Evolutionary conservation across 352 stramenopile genomes (phyloP), one percentile per base, ranked within the genome.

Genomic region (Phytophthora crassamura): DNA sequence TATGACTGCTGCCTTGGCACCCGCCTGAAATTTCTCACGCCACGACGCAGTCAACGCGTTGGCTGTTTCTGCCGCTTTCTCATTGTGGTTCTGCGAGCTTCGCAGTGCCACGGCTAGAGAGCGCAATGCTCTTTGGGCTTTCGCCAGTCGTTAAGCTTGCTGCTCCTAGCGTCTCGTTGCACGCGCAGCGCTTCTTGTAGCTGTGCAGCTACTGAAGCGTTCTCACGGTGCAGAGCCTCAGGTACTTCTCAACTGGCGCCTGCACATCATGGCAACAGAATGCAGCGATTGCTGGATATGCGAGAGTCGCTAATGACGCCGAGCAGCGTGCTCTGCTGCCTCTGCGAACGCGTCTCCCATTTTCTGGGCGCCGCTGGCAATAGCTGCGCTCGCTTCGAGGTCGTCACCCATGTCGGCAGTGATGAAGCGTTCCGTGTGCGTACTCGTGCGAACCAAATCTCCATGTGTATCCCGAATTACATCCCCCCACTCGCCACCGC

Each of bases 401-500:
- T 92, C 81, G 15, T 89, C 79, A 0, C 25, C 52, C 50, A 92
- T 86, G 30, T 92, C 84, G 10, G 75, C 45, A 33, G 77, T 42
- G 30, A 93, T 93, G 1, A 73, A 46, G 5, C 72, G 76, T 35
- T 87, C 84, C 0, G 72, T 86, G 48, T 80, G 74, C 10, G 74
- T 77, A 36, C 81, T 82, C 1, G 84, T 85, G 38, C 80, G 80
- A 32, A 78, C 69, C 34, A 92, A 62, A n/a, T 80, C 52, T n/a
- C 60, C 74, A 60, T 92, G 84, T 16, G 84, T 88, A n/a, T 80
- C 69, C 3, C 90, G 40, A 16, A 93, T 55, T 14, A 93, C 49
- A 43, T 93, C n/a, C 84, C 35, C 84, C 82, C 5, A 93, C 80
- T 5, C 72, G 63, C 84, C 84, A 93, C 12, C 71, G 72, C 4